Evolutionary conservation across 345 rosid species (phyloP).

Genomic region (Cardamine chenopodiifolia): DNA sequence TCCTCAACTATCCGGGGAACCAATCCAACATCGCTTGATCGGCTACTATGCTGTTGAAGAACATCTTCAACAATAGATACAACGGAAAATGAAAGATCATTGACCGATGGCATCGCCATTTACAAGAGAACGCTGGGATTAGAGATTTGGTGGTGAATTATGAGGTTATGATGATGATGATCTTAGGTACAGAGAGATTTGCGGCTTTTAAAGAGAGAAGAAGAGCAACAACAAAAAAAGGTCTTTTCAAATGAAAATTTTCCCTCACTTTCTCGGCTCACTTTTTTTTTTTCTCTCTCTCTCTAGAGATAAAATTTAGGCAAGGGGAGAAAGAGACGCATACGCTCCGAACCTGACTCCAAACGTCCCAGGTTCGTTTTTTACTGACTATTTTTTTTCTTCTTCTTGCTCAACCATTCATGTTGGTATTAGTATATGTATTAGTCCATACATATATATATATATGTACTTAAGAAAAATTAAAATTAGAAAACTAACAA

Average conservation of each 20-base stretch:
- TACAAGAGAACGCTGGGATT: background rate
- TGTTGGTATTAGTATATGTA: too few relatives aligned
- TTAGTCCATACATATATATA: background rate
- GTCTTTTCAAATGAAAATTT: constrained; percentile 32
- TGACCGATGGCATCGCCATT: constrained; percentile 62
- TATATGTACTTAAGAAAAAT: too few relatives aligned
- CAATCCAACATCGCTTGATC: constrained; percentile 48
- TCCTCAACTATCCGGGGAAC: constrained; percentile 67
- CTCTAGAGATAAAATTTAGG: constrained; percentile 26
- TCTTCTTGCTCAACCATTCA: background rate
- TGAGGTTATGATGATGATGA: background rate
- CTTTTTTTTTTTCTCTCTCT: constrained; percentile 21
- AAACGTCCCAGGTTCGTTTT: constrained; percentile 42
- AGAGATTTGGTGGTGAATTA: background rate
- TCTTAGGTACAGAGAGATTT: constrained; percentile 21
- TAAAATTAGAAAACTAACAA: background rate
- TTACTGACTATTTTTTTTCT: background rate
- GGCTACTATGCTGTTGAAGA: constrained; percentile 60
- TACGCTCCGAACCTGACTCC: constrained; percentile 67
- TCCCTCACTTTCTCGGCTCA: constrained; percentile 49
- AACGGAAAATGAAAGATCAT: constrained; percentile 50
- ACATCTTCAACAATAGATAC: constrained; percentile 79
- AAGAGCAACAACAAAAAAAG: background rate
- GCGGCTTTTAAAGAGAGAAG: constrained; percentile 34
- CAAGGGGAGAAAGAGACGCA: constrained; percentile 47